These are phyloP conservation scores for Yarrowia divulgata DNA, from an alignment of 805 yeast species.

Conservation along the genomic window DNA sequence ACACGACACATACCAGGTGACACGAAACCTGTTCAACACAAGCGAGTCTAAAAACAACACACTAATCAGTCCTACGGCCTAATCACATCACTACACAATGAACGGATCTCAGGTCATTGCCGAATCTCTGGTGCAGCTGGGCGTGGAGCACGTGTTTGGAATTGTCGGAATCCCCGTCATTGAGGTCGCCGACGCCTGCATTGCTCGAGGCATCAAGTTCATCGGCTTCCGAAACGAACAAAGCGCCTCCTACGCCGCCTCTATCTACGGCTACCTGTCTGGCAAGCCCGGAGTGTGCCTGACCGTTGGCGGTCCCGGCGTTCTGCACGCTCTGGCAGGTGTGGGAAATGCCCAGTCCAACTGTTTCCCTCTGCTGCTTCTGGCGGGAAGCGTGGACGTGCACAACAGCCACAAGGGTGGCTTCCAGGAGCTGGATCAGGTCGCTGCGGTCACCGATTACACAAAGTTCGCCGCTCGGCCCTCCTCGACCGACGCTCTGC, in stretches of 20 bases:
- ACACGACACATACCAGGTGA: not conserved
- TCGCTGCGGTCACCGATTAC: constrained; percentile 57
- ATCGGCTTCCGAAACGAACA: constrained; percentile 74
- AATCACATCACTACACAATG: not conserved
- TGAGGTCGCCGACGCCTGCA: constrained; percentile 70
- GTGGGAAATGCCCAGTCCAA: constrained; percentile 66
- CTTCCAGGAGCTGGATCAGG: constrained; percentile 75
- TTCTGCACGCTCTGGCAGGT: constrained; percentile 72
- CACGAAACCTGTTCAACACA: not conserved
- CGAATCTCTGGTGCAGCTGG: constrained; percentile 55
- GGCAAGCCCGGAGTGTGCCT: constrained; percentile 70
- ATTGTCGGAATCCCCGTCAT: constrained; percentile 80
- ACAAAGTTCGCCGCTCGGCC: constrained; percentile 63
- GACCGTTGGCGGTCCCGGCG: constrained; percentile 80
- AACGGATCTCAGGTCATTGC: constrained; percentile 61
- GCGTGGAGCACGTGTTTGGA: constrained; percentile 67
- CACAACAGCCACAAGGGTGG: constrained; percentile 64
- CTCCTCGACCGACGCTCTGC: constrained; percentile 50
- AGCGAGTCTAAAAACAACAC: not conserved
- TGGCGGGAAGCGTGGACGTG: constrained; percentile 67
- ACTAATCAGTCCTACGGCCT: no score
- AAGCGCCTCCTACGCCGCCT: constrained; percentile 78
- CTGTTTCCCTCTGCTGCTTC: constrained; percentile 68
- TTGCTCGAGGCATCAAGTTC: constrained; percentile 61
- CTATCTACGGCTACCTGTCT: constrained; percentile 70